These are phyloP conservation scores for Fusarium paranaense DNA, from an alignment of 2,329 filamentous ascomycete genomes.

Conservation along the genomic window DNA sequence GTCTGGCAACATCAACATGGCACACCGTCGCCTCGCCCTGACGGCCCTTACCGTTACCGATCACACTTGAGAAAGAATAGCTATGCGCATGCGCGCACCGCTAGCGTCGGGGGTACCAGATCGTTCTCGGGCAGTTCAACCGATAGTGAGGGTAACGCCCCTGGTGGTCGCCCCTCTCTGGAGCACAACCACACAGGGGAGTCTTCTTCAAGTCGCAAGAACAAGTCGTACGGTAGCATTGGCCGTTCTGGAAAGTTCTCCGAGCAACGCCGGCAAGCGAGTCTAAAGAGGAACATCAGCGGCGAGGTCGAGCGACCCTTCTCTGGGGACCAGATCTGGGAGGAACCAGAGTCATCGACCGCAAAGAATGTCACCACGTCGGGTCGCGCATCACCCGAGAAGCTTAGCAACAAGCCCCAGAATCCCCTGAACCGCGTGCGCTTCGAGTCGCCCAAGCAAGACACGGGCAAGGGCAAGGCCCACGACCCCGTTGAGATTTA, in stretches of 20 bases:
- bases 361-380: conserved; percentile 23
- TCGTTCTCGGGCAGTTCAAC: conserved; percentile 66
- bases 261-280: conserved; percentile 69
- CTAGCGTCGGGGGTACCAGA: conserved; percentile 63
- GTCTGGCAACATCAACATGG: conserved; percentile 81
- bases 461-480: conserved; percentile 50
- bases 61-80: conserved; percentile 77
- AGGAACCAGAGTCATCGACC: conserved; percentile 75
- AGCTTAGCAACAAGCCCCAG: conserved; percentile 48
- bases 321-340: conserved; percentile 86
- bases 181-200: conserved; percentile 37
- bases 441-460: conserved; percentile 57
- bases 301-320: conserved; percentile 75
- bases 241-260: conserved; percentile 51
- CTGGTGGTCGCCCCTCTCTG: conserved; percentile 44
- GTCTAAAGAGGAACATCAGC: conserved; percentile 76
- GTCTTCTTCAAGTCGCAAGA: conserved; percentile 36
- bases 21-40: conserved; percentile 63
- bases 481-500: conserved; percentile 78
- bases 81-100: conserved; percentile 75
- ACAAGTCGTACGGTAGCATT: conserved; percentile 57
- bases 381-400: conserved; percentile 49
- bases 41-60: conserved; percentile 75
- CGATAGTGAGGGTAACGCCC: conserved; percentile 57
- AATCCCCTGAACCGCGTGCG: conserved; percentile 48